Conservation (phyloP, 2,329 filamentous ascomycete genomes). For the Fusarium mangiferae region DNA sequence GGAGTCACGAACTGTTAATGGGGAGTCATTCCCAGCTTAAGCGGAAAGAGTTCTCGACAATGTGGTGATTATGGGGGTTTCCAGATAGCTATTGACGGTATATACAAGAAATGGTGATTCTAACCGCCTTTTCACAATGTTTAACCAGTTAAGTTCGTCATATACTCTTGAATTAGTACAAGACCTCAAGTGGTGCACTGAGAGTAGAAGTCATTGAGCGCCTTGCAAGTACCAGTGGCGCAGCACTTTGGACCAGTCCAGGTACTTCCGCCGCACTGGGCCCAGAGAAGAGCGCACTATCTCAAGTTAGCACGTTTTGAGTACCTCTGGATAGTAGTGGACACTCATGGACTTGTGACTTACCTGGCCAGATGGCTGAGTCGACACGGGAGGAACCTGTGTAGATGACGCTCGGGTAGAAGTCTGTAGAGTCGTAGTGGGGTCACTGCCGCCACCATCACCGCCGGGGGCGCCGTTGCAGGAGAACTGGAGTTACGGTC, state of each 20-base stretch:
- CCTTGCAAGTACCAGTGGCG: conserved; percentile 12
- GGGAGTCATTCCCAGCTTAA: fast-evolving
- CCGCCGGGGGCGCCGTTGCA: conserved; percentile 8
- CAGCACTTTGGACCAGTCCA: conserved; percentile 10
- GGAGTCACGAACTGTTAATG: not conserved
- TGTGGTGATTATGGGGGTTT: not conserved
- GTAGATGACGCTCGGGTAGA: not conserved
- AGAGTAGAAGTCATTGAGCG: conserved; percentile 1
- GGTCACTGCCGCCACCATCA: not conserved
- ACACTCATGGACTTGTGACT: fast-evolving
- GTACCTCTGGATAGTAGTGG: fast-evolving
- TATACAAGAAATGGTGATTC: not conserved
- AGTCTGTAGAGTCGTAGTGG: conserved; percentile 1
- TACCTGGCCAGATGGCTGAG: conserved; percentile 2
- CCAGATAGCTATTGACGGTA: not conserved
- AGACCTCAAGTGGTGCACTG: not conserved
- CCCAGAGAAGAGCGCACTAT: conserved; percentile 4
- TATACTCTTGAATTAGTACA: fast-evolving
- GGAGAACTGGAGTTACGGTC: not conserved
- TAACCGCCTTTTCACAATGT: fast-evolving
- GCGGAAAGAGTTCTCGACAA: not conserved
- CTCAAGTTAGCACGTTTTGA: not conserved
- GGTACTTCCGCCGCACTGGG: not conserved
- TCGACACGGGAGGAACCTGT: not conserved
- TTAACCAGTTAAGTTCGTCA: fast-evolving